Evolutionary conservation across 2,329 filamentous ascomycete species (phyloP), one percentile per base, ranked within the genome.

Genomic region (Drechslera avenae): DNA sequence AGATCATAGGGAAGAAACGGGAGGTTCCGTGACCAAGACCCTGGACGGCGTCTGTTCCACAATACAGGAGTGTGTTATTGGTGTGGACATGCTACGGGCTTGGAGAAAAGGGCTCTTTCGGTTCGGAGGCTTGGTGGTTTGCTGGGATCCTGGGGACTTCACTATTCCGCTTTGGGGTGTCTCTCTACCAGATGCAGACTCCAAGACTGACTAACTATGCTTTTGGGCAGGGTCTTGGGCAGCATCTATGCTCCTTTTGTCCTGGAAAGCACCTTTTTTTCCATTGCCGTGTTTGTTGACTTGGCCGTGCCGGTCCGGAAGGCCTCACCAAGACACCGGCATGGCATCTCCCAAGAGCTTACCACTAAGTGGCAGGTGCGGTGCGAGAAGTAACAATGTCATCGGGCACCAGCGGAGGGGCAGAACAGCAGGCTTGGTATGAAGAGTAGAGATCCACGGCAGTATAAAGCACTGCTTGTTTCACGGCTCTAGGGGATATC

Each of bases 291-390:
- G 21, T 5, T 45, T 39, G 9, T n/a, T n/a, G 31, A 34, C 60
- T 66, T 60, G 63, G 63, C 61, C 21, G 9, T 31, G 45, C 13
- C 34, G 42, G 47, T 34, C 41, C 14, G n/a, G 26, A 37, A 47
- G 33, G 30, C 17, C 19, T 39, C 39, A 40, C 52, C 42, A 52
- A 55, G 52, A 18, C 52, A 54, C 52, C 50, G 36, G 37, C 21
- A 52, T 44, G 33, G 8, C 26, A 13, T 28, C 10, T 17, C 46
- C 56, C 56, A 63, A 63, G 58, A 47, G 41, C 40, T 33, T 40
- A 54, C 31, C 48, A 54, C 41, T 33, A 19, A 49, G 33, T 42
- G 26, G 13, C 31, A 37, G 23, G 21, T 39, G 33, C 45, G 13
- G 37, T 33, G 32, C 34, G 50, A 34, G 10, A 10, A 28, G 2